Conservation (phyloP, 108 stramenopile genomes). For the Nannochloropsis salina region DNA sequence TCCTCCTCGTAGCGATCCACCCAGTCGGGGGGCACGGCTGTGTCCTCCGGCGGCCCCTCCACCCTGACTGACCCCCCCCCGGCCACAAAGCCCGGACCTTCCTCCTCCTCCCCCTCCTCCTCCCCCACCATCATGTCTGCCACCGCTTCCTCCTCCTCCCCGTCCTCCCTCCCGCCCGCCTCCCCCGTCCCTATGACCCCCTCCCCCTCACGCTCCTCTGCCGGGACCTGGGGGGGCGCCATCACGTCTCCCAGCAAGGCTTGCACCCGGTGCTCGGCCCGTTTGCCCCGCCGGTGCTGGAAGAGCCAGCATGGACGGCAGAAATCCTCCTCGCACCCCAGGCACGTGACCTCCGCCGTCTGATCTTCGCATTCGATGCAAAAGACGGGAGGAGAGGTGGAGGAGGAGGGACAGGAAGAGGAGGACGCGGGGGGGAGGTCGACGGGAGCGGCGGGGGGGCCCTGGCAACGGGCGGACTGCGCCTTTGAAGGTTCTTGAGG, state of each 20-base stretch:
- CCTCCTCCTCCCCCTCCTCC: not conserved
- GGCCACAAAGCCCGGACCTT: not conserved
- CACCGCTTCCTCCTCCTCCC: not conserved
- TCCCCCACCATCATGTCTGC: not conserved
- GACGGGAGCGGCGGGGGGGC: not conserved
- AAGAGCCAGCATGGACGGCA: slow-evolving; percentile 48
- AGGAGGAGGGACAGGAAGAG: not conserved
- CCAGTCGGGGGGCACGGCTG: not conserved
- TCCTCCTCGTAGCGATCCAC: slow-evolving; percentile 26
- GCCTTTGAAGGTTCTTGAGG: not conserved
- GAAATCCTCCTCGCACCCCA: slow-evolving; percentile 42
- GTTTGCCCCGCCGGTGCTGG: slow-evolving; percentile 42
- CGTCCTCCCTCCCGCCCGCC: slow-evolving; percentile 7
- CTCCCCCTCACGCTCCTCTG: slow-evolving; percentile 21
- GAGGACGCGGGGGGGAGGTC: not conserved
- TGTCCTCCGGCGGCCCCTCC: not conserved
- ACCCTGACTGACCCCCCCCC: not conserved
- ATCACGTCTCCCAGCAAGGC: slow-evolving; percentile 44
- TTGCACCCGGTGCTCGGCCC: slow-evolving; percentile 36
- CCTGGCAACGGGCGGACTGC: not conserved
- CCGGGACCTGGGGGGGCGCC: slow-evolving; percentile 32
- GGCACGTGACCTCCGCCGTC: slow-evolving; percentile 39
- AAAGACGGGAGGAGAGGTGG: not conserved
- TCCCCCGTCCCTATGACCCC: not conserved
- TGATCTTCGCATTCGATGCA: slow-evolving; percentile 52